phyloP scores from a whole-genome alignment of 2,329 filamentous ascomycete genomes.

The Diplodia mutila region DNA sequence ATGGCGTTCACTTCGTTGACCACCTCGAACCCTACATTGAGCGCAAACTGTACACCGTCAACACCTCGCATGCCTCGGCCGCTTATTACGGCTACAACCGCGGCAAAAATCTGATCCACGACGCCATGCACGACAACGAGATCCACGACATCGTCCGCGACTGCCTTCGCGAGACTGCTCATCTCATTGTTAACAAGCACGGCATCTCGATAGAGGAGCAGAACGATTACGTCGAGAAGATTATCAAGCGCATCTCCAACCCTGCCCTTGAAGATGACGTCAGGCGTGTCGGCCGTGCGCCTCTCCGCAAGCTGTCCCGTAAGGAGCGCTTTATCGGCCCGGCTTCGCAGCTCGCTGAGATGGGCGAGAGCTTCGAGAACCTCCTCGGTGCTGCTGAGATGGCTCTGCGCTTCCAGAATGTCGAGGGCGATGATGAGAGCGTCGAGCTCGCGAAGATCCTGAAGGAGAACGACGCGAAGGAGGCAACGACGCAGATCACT shows the following conservation, averaged over 20 bases:
- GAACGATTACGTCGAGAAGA: slow-evolving; percentile 85
- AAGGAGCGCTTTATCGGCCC: slow-evolving; percentile 97
- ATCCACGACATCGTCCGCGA: slow-evolving; percentile 80
- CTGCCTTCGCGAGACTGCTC: slow-evolving; percentile 82
- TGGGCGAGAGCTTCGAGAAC: slow-evolving; percentile 70
- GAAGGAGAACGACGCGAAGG: slow-evolving; percentile 70
- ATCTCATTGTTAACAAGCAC: slow-evolving; percentile 86
- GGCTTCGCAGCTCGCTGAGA: slow-evolving; percentile 84
- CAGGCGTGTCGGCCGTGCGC: slow-evolving; percentile 92
- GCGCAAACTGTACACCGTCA: slow-evolving; percentile 99
- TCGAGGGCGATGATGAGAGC: slow-evolving; percentile 89
- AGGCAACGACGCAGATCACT: slow-evolving; percentile 79
- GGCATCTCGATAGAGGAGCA: slow-evolving; percentile 76
- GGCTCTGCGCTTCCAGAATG: slow-evolving; percentile 93
- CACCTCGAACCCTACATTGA: slow-evolving; percentile 95
- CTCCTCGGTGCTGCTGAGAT: slow-evolving; percentile 86
- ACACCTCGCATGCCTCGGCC: slow-evolving; percentile 94
- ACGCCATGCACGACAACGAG: slow-evolving; percentile 78
- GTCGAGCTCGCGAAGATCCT: slow-evolving; percentile 84
- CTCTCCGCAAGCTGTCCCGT: slow-evolving; percentile 88
- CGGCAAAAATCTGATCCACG: slow-evolving; percentile 85
- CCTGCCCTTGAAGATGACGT: slow-evolving; percentile 89
- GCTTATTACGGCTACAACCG: slow-evolving; percentile 93
- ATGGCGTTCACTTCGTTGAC: slow-evolving; percentile 91
- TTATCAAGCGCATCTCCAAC: slow-evolving; percentile 91